phyloP scores from a whole-genome alignment of 1,284 basidiomycete genomes.

The Ustilago hordei region DNA sequence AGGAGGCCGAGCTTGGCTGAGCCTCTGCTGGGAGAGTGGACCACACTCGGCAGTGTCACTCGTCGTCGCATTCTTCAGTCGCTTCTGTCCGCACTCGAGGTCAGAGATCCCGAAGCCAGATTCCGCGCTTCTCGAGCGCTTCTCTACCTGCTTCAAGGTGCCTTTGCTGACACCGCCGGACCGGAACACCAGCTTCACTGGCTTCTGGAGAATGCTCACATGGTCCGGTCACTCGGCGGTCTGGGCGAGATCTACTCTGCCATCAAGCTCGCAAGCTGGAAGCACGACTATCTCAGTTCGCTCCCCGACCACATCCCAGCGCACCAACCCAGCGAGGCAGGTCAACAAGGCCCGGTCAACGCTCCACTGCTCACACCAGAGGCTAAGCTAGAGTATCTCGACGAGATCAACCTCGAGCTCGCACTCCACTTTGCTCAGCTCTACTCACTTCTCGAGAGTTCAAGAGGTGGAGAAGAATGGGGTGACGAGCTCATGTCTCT shows the following conservation, averaged over 20 bases:
- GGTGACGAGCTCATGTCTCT: conserved; percentile 73
- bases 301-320: conserved; percentile 64
- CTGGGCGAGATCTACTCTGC: conserved; percentile 85
- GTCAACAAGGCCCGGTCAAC: conserved; percentile 41
- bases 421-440: conserved; percentile 68
- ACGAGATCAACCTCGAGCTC: conserved; percentile 68
- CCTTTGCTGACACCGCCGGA: conserved; percentile 88
- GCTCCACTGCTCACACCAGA: conserved; percentile 62
- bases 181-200: conserved; percentile 94
- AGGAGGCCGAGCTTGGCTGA: conserved; percentile 36
- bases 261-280: conserved; percentile 87
- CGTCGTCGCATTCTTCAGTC: conserved; percentile 58
- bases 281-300: conserved; percentile 77
- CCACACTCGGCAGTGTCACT: conserved; percentile 50
- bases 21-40: conserved; percentile 57
- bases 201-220: conserved; percentile 92
- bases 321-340: conserved; percentile 30
- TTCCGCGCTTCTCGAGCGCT: conserved; percentile 59
- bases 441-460: conserved; percentile 66
- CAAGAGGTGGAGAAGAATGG: conserved; percentile 60
- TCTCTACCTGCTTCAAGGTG: conserved; percentile 75
- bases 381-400: conserved; percentile 65
- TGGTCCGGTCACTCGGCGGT: conserved; percentile 86
- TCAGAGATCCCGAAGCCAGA: conserved; percentile 60
- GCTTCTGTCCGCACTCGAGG: conserved; percentile 61